phyloP scores from a whole-genome alignment of 495 filamentous ascomycete genomes.

The Podospora didyma region DNA sequence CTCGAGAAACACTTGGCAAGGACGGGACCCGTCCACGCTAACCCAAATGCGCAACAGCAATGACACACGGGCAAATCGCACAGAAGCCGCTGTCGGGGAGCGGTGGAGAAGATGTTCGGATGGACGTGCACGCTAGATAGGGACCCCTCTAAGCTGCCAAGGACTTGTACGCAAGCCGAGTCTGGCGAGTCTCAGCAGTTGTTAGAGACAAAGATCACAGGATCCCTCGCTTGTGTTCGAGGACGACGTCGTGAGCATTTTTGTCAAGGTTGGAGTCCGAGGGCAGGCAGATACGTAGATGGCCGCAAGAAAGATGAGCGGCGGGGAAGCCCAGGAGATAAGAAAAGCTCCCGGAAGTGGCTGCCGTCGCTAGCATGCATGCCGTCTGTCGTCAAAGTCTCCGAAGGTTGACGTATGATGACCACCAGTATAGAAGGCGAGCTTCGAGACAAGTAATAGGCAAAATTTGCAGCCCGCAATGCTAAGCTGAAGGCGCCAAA shows the following conservation, averaged over 20 bases:
- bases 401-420: conserved; percentile 15
- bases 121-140: neutral
- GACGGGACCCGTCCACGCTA: neutral
- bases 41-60: neutral
- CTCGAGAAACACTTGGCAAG: neutral
- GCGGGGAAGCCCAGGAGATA: neutral
- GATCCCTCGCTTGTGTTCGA: conserved; percentile 11
- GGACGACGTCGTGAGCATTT: neutral
- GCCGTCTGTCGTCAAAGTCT: conserved; percentile 10
- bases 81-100: neutral
- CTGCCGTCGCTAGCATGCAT: neutral
- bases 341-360: neutral
- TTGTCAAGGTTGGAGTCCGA: neutral
- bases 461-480: conserved; percentile 11
- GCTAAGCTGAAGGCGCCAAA: neutral
- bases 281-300: neutral
- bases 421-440: neutral
- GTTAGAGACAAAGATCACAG: neutral
- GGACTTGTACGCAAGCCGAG: neutral
- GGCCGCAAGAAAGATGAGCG: too few relatives aligned
- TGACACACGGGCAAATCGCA: neutral
- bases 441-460: conserved; percentile 17
- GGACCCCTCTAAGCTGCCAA: neutral
- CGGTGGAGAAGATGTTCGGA: neutral
- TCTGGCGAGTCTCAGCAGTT: neutral